A percentile compares a stretch with the other conserved stretches of the same genome.
These are phyloP conservation scores for Fusarium torreyae DNA, from an alignment of 2,329 filamentous ascomycete genomes.

Conservation along the genomic window DNA sequence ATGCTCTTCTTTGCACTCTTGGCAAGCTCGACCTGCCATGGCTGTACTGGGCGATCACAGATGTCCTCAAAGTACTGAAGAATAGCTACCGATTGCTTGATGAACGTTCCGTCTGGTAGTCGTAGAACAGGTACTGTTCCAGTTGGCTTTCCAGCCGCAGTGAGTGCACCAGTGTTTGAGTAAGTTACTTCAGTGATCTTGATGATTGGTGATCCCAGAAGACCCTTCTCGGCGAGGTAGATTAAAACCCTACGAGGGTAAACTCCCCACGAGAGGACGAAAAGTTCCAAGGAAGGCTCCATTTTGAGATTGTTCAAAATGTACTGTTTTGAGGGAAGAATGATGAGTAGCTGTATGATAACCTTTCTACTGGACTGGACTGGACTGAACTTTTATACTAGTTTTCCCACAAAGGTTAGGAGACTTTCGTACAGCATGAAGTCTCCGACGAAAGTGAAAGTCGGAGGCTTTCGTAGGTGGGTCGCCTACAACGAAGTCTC, in stretches of 20 bases:
- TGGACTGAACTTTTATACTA: background rate
- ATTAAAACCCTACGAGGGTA: slow-evolving; percentile 32
- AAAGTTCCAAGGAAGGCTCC: slow-evolving; percentile 30
- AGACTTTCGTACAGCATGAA: background rate
- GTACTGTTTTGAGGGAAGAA: fast-evolving
- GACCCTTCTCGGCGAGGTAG: slow-evolving; percentile 30
- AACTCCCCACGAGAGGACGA: slow-evolving; percentile 33
- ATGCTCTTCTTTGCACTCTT: background rate
- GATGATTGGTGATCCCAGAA: slow-evolving; percentile 18
- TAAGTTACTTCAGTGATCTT: slow-evolving; percentile 14
- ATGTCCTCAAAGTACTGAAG: slow-evolving; percentile 40
- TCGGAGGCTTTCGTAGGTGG: background rate
- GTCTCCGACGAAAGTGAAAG: slow-evolving; percentile 3
- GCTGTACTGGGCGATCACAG: slow-evolving; percentile 16
- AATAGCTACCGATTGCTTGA: slow-evolving; percentile 40
- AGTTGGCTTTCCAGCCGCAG: slow-evolving; percentile 28
- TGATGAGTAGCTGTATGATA: fast-evolving
- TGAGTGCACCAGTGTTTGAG: background rate
- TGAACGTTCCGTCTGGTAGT: slow-evolving; percentile 35
- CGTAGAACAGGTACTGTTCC: slow-evolving; percentile 28
- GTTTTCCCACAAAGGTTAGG: background rate
- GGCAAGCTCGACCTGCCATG: slow-evolving; percentile 25
- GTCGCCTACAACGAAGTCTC: too few relatives aligned
- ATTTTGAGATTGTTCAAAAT: slow-evolving; percentile 1
- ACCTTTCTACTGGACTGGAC: fast-evolving